These are phyloP conservation scores for Nicotiana paniculata DNA, from an alignment of 257 asterid genomes.

Conservation along the genomic window DNA sequence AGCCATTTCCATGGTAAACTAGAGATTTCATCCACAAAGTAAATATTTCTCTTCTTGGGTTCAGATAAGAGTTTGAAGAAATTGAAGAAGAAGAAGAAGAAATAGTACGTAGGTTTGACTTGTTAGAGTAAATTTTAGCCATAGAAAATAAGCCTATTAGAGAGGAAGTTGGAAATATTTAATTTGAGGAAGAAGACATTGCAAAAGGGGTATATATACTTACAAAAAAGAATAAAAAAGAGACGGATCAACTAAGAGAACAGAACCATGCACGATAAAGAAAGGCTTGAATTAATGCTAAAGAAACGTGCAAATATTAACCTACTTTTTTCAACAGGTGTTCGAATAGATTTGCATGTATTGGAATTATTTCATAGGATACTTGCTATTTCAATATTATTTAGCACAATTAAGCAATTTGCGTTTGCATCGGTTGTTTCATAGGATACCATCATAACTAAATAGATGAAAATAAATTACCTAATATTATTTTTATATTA, in stretches of 20 bases:
- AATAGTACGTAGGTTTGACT: background rate
- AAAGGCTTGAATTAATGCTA: too few relatives aligned
- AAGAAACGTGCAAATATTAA: background rate
- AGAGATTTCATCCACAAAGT: slow-evolving; percentile 78
- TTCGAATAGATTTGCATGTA: too few relatives aligned
- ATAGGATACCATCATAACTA: too few relatives aligned
- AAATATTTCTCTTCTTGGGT: slow-evolving; percentile 34
- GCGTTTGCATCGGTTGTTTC: too few relatives aligned
- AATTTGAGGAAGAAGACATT: background rate
- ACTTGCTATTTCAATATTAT: too few relatives aligned
- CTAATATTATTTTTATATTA: too few relatives aligned
- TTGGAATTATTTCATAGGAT: too few relatives aligned
- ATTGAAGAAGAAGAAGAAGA: background rate
- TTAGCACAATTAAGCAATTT: too few relatives aligned
- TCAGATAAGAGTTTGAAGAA: slow-evolving; percentile 10
- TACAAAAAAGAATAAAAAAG: background rate
- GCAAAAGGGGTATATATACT: background rate
- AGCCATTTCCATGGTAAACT: slow-evolving; percentile 53
- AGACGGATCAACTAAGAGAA: background rate
- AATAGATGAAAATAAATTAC: too few relatives aligned
- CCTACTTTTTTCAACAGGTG: background rate
- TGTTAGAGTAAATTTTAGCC: slow-evolving; percentile 57
- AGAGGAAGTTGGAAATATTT: background rate
- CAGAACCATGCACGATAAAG: background rate
- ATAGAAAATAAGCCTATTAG: slow-evolving; percentile 14